Evolutionary conservation across 1,139 yeast species (phyloP).

Genomic region (Cylindricascospora bacillispora): DNA sequence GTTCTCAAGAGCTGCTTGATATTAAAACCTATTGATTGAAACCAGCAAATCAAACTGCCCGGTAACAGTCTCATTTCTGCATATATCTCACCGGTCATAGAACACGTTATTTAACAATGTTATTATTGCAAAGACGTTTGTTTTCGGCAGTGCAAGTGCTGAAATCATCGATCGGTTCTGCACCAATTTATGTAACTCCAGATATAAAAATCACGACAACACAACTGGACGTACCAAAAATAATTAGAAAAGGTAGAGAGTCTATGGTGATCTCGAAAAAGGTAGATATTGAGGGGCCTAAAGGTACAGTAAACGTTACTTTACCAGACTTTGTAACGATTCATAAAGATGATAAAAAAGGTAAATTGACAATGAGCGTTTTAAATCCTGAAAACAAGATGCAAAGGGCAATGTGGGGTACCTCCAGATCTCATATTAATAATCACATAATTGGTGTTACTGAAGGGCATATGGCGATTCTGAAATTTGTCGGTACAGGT

Average conservation of each 20-base stretch:
- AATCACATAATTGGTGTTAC: slow-evolving; percentile 78
- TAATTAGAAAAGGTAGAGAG: slow-evolving; percentile 58
- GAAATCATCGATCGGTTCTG: slow-evolving; percentile 45
- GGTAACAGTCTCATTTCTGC: no score
- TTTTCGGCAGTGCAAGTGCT: slow-evolving; percentile 25
- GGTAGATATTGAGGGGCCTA: slow-evolving; percentile 69
- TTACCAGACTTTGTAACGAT: slow-evolving; percentile 63
- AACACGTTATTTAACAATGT: not conserved
- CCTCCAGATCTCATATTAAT: slow-evolving; percentile 64
- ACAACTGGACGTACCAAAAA: slow-evolving; percentile 30
- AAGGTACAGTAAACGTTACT: slow-evolving; percentile 50
- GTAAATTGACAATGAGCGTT: slow-evolving; percentile 42
- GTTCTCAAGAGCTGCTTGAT: no score
- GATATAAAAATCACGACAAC: slow-evolving; percentile 34
- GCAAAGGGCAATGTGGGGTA: slow-evolving; percentile 94
- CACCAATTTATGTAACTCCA: slow-evolving; percentile 44
- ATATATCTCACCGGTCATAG: not conserved
- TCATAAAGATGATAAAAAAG: slow-evolving; percentile 20
- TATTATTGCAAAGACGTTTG: slow-evolving; percentile 14
- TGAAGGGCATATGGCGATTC: slow-evolving; percentile 82
- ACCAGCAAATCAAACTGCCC: no score
- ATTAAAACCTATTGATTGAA: no score
- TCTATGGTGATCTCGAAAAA: slow-evolving; percentile 46
- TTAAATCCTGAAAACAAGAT: slow-evolving; percentile 43
- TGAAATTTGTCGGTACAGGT: slow-evolving; percentile 94